Percentiles rank a stretch among this genome's conserved stretches.
phyloP scores from a whole-genome alignment of 2,329 filamentous ascomycete species.

The Fusarium protoensiforme region DNA sequence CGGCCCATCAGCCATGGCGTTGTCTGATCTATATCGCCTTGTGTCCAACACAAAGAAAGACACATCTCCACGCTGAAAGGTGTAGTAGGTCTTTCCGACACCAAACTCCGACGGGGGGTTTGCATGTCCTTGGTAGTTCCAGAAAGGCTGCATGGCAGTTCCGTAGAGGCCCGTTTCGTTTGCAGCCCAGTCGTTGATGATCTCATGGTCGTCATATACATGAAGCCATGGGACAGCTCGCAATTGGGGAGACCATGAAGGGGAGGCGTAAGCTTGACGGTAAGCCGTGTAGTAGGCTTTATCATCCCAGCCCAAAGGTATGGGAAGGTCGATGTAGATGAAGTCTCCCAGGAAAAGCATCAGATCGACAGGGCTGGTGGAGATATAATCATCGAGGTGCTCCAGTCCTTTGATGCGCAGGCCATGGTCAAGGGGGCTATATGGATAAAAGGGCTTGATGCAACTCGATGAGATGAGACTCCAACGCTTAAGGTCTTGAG shows the following conservation, averaged over 20 bases:
- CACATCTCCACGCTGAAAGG: neutral
- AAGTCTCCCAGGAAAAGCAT: neutral
- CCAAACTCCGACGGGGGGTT: neutral
- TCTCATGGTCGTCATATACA: slow-evolving; percentile 4
- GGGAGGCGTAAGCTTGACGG: neutral
- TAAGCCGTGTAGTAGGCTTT: neutral
- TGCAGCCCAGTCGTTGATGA: slow-evolving; percentile 1
- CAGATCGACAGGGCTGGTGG: neutral
- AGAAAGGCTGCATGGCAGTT: neutral
- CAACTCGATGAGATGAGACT: neutral
- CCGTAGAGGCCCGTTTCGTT: neutral
- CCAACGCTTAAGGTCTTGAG: neutral
- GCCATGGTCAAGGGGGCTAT: neutral
- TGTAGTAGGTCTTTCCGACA: neutral
- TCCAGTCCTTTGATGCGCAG: neutral
- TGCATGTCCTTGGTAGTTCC: neutral
- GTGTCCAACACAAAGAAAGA: neutral
- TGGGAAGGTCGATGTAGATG: neutral
- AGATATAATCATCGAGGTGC: neutral
- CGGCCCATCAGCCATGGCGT: neutral
- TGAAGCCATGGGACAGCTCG: neutral
- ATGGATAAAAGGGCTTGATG: neutral
- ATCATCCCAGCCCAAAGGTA: neutral
- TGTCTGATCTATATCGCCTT: neutral
- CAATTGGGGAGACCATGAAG: neutral